phyloP scores from a whole-genome alignment of 805 yeast genomes.

The Phaffomyces antillensis region DNA sequence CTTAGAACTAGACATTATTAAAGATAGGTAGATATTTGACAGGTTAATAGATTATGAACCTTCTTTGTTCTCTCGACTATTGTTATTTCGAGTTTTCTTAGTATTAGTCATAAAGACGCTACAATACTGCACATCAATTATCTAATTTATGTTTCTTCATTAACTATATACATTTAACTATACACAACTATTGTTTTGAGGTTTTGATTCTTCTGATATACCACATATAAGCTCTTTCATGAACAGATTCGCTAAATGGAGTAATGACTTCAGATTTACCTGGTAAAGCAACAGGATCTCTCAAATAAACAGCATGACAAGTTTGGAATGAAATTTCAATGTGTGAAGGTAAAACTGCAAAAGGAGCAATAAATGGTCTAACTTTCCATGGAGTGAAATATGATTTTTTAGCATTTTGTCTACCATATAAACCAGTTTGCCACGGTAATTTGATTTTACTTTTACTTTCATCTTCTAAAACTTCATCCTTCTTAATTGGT shows the following conservation, averaged over 20 bases:
- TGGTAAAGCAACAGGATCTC: conserved; percentile 96
- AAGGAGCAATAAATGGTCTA: conserved; percentile 87
- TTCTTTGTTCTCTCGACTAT: too few relatives aligned
- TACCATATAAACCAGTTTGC: conserved; percentile 77
- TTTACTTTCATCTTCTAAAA: conserved; percentile 42
- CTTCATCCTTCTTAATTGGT: conserved; percentile 36
- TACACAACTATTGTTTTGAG: conserved; percentile 9
- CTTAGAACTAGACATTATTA: too few relatives aligned
- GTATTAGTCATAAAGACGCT: too few relatives aligned
- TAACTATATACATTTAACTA: conserved; percentile 1
- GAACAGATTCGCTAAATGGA: conserved; percentile 75
- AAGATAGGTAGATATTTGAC: too few relatives aligned
- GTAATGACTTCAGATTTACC: conserved; percentile 94
- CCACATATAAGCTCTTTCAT: conserved; percentile 93
- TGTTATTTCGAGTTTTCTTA: too few relatives aligned
- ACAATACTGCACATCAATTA: too few relatives aligned
- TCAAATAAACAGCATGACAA: conserved; percentile 92
- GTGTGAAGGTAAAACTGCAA: conserved; percentile 88
- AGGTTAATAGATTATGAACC: too few relatives aligned
- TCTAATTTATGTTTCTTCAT: background rate
- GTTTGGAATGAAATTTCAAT: conserved; percentile 84
- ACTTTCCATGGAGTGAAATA: conserved; percentile 97
- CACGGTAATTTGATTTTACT: conserved; percentile 65
- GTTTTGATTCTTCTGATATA: conserved; percentile 66
- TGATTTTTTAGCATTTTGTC: conserved; percentile 66